Evolutionary conservation across 2,329 filamentous ascomycete genomes (phyloP).

Genomic region (Exophiala sp.): DNA sequence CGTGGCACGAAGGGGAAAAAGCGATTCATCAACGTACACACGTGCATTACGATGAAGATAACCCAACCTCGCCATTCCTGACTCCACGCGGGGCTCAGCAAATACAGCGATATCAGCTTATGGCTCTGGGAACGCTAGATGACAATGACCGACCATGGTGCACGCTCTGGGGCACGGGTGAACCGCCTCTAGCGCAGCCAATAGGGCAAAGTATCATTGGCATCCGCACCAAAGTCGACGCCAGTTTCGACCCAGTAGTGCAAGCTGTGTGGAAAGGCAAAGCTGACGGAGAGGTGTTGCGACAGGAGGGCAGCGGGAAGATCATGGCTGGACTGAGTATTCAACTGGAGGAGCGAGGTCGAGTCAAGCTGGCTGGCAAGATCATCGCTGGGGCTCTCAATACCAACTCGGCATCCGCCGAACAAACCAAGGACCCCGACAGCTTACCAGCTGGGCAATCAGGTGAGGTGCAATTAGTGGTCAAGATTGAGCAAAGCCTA

Average conservation of each 20-base stretch:
- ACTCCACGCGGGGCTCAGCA: conserved; percentile 56
- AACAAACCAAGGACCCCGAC: conserved; percentile 21
- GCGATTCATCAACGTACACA: conserved; percentile 59
- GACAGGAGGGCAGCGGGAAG: conserved; percentile 36
- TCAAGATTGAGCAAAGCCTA: conserved; percentile 65
- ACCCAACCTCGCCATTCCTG: conserved; percentile 62
- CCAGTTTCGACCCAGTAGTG: conserved; percentile 63
- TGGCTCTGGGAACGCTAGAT: conserved; percentile 64
- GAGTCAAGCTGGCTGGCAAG: conserved; percentile 67
- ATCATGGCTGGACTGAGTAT: conserved; percentile 59
- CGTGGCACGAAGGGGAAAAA: conserved; percentile 61
- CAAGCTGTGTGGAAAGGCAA: conserved; percentile 51
- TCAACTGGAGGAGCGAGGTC: conserved; percentile 60
- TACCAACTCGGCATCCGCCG: conserved; percentile 30
- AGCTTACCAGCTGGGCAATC: conserved; percentile 15
- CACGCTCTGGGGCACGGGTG: conserved; percentile 65
- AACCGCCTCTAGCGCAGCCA: conserved; percentile 59
- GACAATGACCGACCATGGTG: conserved; percentile 63
- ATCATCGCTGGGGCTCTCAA: conserved; percentile 59
- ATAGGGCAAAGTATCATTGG: conserved; percentile 58
- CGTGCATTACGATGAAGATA: conserved; percentile 50
- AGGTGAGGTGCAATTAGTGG: conserved; percentile 53
- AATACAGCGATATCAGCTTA: conserved; percentile 57
- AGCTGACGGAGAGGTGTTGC: conserved; percentile 42
- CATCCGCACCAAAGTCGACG: conserved; percentile 56